Base-by-base conservation (phyloP, 2,329 filamentous ascomycete genomes). In the Tolypocladium tropicale region DNA sequence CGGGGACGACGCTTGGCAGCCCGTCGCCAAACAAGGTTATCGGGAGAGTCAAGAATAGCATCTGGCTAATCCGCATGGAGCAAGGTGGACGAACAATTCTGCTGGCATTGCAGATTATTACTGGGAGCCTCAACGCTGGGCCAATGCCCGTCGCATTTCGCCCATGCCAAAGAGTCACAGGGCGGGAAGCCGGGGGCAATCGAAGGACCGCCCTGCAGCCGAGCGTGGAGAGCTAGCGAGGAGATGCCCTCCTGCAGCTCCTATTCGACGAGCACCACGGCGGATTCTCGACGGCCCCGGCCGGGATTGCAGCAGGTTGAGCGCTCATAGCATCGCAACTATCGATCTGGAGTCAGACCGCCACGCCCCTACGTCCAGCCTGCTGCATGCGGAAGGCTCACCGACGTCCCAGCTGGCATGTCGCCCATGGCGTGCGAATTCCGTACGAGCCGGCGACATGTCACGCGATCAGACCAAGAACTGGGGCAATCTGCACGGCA, bases 41-140 rank as follows among this genome's bases (percentile, higher is more conserved):
- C 46, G 46, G 28, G 9, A 11, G 18, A 32, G 46, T 49, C 51
- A 53, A 60, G 59, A 61, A 62, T 61, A 62, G 61, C n/a, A 61
- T 46, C 53, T 30, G 53, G 53, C 61, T 61, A 62, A 52, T 21
- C 55, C 57, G n/a, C 21, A 51, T 53, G 43, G 33, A 33, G 57
- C 28, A 52, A 60, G 53, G 57, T 28, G 51, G 53, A 50, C 50
- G 32, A 52, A 25, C 50, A 16, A 7, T 23, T 18, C 23, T 52
- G 14, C 25, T 28, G 23, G 18, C 46, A 32, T 9, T 49, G 46
- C 46, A 32, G 46, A 25, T n/a, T 21, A 14, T 23, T 12, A 28
- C 43, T n/a, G 28, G 46, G 46, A 49, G 46, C 46, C 46, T 49
- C 46, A 32, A 30, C 16, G 30, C 46, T 18, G 43, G 12, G 25